Base-by-base conservation (phyloP, 371 early-diverging fungal genomes). In the Funneliformis caledonium region DNA sequence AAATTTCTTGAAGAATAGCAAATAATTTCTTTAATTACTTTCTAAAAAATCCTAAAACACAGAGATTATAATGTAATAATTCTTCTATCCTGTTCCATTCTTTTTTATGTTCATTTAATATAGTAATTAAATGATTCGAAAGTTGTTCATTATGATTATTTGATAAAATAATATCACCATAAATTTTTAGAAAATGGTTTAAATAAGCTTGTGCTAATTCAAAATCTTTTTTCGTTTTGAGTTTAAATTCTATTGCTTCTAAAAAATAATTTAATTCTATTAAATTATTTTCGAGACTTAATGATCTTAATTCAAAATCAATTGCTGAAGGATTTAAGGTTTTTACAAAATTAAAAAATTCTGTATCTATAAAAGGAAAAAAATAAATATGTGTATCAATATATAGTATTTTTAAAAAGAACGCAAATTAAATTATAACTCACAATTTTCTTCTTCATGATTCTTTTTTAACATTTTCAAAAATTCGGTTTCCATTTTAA, bases 191-290 rank as follows among this genome's bases (percentile, higher is more conserved):
- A 82, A 94, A 93, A 43, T 92, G 91, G 42, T 90, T 88, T 78
- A 97, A 80, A 86, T 93, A 96, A 16, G 95, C 92, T 86, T 97
- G 93, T 12, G 90, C 91, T 82, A 96, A 84, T 84, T 98, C 98
- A 86, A 95, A 98, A 80, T 96, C 94, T 64, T 88, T 89, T 76
- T 91, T 87, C 22, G 88, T 85, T 74, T 85, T 83, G 14, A 96
- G 83, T 81, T 90, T 91, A 50, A 84, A 89, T 50, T 85, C 82
- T 19, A 94, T 82, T 0, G 94, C 93, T 60, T 88, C 86, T 45
- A 95, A 78, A 77, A 95, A 93, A 64, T 87, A 84, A 70, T 88
- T 85, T 61, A 92, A 82, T 4, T 90, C 84, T 10, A 84, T 82
- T 74, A 93, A 82, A 60, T 92, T 89, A 47, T 88, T 84, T 33